These are phyloP conservation scores for Ophiocordyceps australis DNA, from an alignment of 2,329 filamentous ascomycete species.

Conservation along the genomic window DNA sequence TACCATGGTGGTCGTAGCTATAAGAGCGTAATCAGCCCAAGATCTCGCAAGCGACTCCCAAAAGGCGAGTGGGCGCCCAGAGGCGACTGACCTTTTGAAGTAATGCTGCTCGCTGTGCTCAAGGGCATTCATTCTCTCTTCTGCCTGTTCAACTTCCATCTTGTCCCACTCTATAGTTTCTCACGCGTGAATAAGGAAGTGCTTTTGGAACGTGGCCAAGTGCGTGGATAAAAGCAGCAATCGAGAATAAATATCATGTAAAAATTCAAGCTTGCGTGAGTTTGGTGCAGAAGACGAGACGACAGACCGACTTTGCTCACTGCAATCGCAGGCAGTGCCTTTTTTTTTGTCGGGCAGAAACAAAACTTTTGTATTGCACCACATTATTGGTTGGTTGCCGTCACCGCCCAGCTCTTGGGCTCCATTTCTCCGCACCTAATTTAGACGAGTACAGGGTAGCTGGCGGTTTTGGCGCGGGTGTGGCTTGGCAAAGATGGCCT, in stretches of 20 bases:
- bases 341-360: conserved; percentile 13
- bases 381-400: conserved; percentile 8
- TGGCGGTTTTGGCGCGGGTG: too few species aligned
- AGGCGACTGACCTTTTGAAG: conserved; percentile 67
- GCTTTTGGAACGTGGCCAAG: too few species aligned
- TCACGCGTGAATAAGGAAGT: conserved; percentile 1
- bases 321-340: too few species aligned
- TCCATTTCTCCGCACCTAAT: too few species aligned
- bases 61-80: neutral
- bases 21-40: conserved; percentile 15
- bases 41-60: neutral
- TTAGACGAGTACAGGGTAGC: neutral
- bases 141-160: conserved; percentile 41
- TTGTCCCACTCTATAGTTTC: conserved; percentile 27
- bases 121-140: conserved; percentile 51
- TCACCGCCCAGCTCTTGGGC: conserved; percentile 9
- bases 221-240: too few species aligned
- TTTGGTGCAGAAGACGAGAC: too few species aligned
- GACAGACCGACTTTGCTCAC: too few species aligned
- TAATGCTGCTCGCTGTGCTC: conserved; percentile 97
- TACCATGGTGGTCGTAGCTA: conserved; percentile 98
- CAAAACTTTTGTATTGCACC: too few species aligned
- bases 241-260: too few species aligned
- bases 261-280: too few species aligned
- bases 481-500: too few species aligned